Evolutionary conservation across 192 early-diverging fungal genomes (phyloP), one percentile per base, ranked within the genome.

Genomic region (Podila verticillata): DNA sequence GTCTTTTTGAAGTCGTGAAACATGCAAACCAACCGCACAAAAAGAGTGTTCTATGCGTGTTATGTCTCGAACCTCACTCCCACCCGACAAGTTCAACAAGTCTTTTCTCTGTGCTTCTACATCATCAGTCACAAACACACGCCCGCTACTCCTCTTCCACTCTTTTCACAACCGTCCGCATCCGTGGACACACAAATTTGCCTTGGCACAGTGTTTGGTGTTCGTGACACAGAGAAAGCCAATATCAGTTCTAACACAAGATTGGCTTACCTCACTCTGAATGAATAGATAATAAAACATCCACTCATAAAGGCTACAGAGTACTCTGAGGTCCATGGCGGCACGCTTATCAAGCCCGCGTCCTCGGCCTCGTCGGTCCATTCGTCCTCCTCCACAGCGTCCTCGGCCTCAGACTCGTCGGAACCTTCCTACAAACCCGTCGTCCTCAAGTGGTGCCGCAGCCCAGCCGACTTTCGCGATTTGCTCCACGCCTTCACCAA

Each of bases 231-330:
- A 44, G 39, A 15, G 7, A 36, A 36, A 36, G 9, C 1, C 12
- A 44, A 44, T 17, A 44, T 44, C 39, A 44, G 13, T 44, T 15
- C 39, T 66, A 66, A 66, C 64, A 24, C 4, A 7, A 10, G 29
- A 29, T 24, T 32, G 29, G 32, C 36, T 24, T 60, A 47, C 34
- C 13, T 36, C 28, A 44, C 39, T 34, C 30, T 2, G 6, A 4
- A 19, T 5, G 29, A 13, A 26, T 72, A 80, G 77, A 72, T 80
- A 32, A 80, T 80, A 72, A 80, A 80, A 32, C 70, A 80, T 47
- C 77, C 77, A 30, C 77, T 80, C 54, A 80, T 80, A 30, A 80
- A 80, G 70, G 70, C 77, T 2, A 72, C 77, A 72, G 77, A 80
- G 61, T 80, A 68, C 66, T 80, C 77, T 10, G 77, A 80, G 62